Percentiles rank a stretch among this genome's conserved stretches.
phyloP scores from a whole-genome alignment of 208 protist genomes.

The Leishmania arabica region DNA sequence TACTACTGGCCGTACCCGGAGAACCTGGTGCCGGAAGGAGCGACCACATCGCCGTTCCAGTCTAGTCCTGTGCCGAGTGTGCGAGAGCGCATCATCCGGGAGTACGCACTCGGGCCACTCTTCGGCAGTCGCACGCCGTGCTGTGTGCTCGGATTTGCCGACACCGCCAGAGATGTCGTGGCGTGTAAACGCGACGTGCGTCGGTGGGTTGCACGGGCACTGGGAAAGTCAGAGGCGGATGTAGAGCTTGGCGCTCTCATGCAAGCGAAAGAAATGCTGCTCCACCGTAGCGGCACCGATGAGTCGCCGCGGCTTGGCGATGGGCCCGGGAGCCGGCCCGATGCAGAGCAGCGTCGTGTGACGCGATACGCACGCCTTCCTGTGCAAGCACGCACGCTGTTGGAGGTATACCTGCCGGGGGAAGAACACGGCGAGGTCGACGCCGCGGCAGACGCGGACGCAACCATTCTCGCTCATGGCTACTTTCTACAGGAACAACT shows the following conservation, averaged over 20 bases:
- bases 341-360: conserved; percentile 23
- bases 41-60: conserved; percentile 64
- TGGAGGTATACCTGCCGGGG: conserved; percentile 65
- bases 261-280: conserved; percentile 73
- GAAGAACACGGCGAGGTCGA: conserved; percentile 27
- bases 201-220: conserved; percentile 36
- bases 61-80: conserved; percentile 66
- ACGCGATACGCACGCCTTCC: conserved; percentile 53
- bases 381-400: conserved; percentile 47
- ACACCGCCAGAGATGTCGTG: conserved; percentile 32
- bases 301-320: conserved; percentile 65
- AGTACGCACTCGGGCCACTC: conserved; percentile 80
- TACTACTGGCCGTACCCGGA: conserved; percentile 84
- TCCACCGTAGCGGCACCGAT: conserved; percentile 47
- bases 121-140: conserved; percentile 61
- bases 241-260: conserved; percentile 47
- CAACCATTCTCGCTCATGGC: conserved; percentile 30
- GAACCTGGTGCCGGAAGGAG: conserved; percentile 77
- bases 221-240: conserved; percentile 28
- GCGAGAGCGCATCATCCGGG: conserved; percentile 57
- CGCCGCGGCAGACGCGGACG: conserved; percentile 5
- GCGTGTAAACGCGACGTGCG: conserved; percentile 29
- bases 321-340: conserved; percentile 22
- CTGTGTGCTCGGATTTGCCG: conserved; percentile 62
- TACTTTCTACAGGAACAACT: conserved; percentile 42